phyloP scores from a whole-genome alignment of 2,329 filamentous ascomycete genomes.

The Cladosporium cucumerinum region DNA sequence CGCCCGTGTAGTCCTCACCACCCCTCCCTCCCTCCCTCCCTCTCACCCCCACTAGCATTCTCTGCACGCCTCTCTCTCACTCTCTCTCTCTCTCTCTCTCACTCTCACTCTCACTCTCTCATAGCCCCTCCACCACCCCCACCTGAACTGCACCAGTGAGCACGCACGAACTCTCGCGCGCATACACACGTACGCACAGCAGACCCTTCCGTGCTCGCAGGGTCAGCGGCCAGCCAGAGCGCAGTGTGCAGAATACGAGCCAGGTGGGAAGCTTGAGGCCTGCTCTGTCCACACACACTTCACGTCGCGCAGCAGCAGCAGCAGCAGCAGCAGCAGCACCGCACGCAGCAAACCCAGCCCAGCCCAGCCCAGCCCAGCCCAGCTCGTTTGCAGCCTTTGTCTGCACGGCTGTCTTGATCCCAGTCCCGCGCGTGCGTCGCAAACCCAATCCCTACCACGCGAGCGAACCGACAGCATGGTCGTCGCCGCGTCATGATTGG shows the following conservation, averaged over 20 bases:
- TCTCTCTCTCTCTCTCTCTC: too few species aligned
- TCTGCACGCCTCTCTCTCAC: neutral
- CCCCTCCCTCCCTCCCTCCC: neutral
- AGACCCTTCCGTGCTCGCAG: neutral
- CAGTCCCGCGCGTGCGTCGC: neutral
- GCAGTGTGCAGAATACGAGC: neutral
- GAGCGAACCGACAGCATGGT: slow-evolving; percentile 25
- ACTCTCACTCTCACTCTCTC: neutral
- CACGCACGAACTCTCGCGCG: neutral
- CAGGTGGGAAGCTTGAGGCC: neutral
- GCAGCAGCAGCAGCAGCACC: neutral
- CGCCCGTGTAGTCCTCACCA: neutral
- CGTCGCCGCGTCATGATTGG: slow-evolving; percentile 24
- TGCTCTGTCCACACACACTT: neutral
- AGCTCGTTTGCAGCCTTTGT: neutral
- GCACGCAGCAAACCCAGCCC: neutral
- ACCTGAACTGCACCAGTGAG: neutral
- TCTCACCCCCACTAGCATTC: neutral
- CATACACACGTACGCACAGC: neutral
- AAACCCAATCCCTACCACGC: slow-evolving; percentile 6
- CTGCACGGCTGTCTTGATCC: neutral
- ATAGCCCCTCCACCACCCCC: neutral
- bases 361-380: too few species aligned
- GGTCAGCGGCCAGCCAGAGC: neutral
- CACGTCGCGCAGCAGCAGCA: neutral